These are phyloP conservation scores for Eucalyptus tenuipes DNA, from an alignment of 345 rosid species.

Conservation along the genomic window DNA sequence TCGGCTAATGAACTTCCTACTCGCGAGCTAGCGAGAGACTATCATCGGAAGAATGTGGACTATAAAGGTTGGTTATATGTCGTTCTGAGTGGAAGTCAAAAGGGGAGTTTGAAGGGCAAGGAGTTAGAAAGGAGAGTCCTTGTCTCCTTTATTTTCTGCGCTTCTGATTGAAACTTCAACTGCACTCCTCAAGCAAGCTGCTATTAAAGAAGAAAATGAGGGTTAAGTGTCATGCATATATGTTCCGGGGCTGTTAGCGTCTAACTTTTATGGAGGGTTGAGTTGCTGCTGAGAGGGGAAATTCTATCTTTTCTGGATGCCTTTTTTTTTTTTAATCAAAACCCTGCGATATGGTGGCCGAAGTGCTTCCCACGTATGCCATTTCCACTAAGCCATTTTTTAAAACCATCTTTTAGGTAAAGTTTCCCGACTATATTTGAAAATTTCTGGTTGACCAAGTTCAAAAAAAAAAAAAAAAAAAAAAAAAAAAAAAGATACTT, in stretches of 20 bases:
- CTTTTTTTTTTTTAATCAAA: no score
- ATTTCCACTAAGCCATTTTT: no score
- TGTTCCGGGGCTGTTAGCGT: not conserved
- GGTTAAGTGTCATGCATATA: not conserved
- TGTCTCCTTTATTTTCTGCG: not conserved
- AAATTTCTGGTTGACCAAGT: no score
- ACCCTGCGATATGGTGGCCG: no score
- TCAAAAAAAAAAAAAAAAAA: no score
- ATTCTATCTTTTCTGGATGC: not conserved
- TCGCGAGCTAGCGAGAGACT: not conserved
- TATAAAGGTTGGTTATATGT: not conserved
- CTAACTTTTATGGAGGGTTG: not conserved
- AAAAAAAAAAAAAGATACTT: rapidly evolving
- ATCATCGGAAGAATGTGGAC: not conserved
- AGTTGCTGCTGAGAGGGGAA: not conserved
- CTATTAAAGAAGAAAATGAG: not conserved
- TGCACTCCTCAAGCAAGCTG: not conserved
- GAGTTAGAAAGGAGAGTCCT: not conserved
- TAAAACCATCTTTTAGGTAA: no score
- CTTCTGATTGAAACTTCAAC: not conserved
- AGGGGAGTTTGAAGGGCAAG: not conserved
- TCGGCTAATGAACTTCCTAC: not conserved
- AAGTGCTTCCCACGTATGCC: no score
- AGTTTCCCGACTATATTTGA: no score
- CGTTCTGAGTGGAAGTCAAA: not conserved